phyloP scores from a whole-genome alignment of 768 basidiomycete species.

The Termitomyces sp. region DNA sequence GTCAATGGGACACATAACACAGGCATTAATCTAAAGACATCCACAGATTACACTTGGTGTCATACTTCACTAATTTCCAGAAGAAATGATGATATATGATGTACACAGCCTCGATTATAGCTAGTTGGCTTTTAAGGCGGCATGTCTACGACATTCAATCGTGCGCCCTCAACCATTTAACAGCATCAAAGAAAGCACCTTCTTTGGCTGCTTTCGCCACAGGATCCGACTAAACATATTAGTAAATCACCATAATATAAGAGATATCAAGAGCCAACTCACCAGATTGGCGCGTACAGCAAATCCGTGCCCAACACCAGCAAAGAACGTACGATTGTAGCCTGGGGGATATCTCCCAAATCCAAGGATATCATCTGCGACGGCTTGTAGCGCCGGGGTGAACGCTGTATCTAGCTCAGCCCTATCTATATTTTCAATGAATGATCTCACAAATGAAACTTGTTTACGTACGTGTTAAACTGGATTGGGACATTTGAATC shows the following conservation, averaged over 20 bases:
- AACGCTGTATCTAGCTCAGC: slow-evolving; percentile 14
- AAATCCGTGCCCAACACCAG: slow-evolving; percentile 17
- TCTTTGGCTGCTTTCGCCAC: slow-evolving; percentile 17
- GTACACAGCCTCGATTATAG: not conserved
- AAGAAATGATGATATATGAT: not conserved
- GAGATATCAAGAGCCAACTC: not conserved
- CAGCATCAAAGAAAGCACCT: slow-evolving; percentile 18
- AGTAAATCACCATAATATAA: not conserved
- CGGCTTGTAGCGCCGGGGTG: slow-evolving; percentile 13
- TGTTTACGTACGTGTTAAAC: slow-evolving; percentile 14
- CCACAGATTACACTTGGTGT: too few relatives aligned
- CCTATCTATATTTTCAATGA: not conserved
- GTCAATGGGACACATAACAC: too few relatives aligned
- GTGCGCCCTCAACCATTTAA: slow-evolving; percentile 15
- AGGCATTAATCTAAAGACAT: too few relatives aligned
- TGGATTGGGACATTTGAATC: slow-evolving; percentile 16
- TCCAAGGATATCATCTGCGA: slow-evolving; percentile 14
- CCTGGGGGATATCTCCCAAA: slow-evolving; percentile 15
- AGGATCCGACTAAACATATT: slow-evolving; percentile 12
- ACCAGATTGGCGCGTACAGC: slow-evolving; percentile 18
- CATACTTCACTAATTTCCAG: not conserved
- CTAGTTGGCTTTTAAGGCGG: not conserved
- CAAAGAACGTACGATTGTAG: slow-evolving; percentile 16
- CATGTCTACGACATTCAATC: not conserved
- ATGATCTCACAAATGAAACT: not conserved